Conservation (phyloP, 2,329 filamentous ascomycete genomes). For the Plectosphaerella sp. region DNA sequence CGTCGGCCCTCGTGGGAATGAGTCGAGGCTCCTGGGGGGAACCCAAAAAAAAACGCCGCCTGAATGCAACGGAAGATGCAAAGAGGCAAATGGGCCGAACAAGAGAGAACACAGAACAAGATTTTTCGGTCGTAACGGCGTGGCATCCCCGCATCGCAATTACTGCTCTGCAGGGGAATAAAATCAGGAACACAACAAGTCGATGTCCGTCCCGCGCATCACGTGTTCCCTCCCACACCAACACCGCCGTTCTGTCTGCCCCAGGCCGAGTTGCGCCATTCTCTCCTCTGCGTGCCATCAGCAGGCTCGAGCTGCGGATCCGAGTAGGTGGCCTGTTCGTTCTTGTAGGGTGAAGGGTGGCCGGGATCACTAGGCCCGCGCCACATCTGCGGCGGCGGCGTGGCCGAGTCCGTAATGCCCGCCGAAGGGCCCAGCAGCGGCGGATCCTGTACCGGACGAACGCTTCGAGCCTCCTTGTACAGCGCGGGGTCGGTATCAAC, state of each 20-base stretch:
- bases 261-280: constrained; percentile 56
- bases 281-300: constrained; percentile 40
- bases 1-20: too few species aligned
- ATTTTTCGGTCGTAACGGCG: too few species aligned
- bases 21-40: too few species aligned
- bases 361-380: constrained; percentile 38
- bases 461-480: constrained; percentile 79
- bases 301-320: constrained; percentile 34
- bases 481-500: constrained; percentile 86
- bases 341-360: constrained; percentile 38
- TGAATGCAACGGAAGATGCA: too few species aligned
- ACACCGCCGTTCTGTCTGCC: constrained; percentile 44
- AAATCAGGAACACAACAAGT: too few species aligned
- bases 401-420: constrained; percentile 5
- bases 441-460: constrained; percentile 70
- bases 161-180: too few species aligned
- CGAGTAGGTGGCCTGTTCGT: constrained; percentile 36
- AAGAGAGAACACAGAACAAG: too few species aligned
- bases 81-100: too few species aligned
- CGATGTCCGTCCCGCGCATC: constrained; percentile 8
- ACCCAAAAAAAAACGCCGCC: too few species aligned
- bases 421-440: constrained; percentile 11
- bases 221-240: constrained; percentile 43
- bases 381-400: constrained; percentile 42
- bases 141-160: too few species aligned